Evolutionary conservation across 129 eudicot genomes (phyloP), one percentile per base, ranked within the genome.

Genomic region (Deinandra increscens): DNA sequence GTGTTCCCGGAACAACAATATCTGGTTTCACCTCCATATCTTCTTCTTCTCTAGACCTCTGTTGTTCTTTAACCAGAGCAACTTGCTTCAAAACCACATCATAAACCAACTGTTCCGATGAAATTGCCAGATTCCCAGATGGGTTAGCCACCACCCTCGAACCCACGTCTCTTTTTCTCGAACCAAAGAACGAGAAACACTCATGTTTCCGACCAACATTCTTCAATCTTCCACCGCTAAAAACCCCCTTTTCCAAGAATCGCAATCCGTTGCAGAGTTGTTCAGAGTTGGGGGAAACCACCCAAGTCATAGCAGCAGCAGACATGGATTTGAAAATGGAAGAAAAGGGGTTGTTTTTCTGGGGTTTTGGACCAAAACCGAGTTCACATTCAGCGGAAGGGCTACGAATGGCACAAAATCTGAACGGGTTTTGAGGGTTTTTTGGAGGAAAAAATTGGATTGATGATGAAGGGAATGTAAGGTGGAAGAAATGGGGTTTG

Each of bases 21-120:
- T 87, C 99, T 1, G 95, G 99, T 74, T 93, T 87, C 48, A 87
- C 99, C 33, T 87, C 97, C 66, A 77, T 13, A 74, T 87, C 87
- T 56, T 68, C 75, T 56, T 68, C 75, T 68, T 44, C 59, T 12
- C 37, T 61, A 4, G 84, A 43, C 60, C 80, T 83, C 82, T 83
- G 59, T 48, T 79, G 81, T 19, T 68, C 62, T 62, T 89, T 93
- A 42, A 93, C 92, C 83, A 93, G 77, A 59, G 99, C 97, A 4
- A 90, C 99, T 75, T 93, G 99, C 77, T 89, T 93, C 69, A 89
- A 66, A n/a, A 93, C 97, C 46, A 93, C 97, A 60, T 89, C 99
- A 77, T 93, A 70, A 1, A 49, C 19, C 41, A 56, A 80, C 38
- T 89, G 87, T 71, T 93, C 99, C 3, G 99, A 93, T 13, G 99